A percentile compares a stretch with the other conserved stretches of the same genome.
Conservation (phyloP, 2,329 filamentous ascomycete genomes). For the Fusarium paranaense region DNA sequence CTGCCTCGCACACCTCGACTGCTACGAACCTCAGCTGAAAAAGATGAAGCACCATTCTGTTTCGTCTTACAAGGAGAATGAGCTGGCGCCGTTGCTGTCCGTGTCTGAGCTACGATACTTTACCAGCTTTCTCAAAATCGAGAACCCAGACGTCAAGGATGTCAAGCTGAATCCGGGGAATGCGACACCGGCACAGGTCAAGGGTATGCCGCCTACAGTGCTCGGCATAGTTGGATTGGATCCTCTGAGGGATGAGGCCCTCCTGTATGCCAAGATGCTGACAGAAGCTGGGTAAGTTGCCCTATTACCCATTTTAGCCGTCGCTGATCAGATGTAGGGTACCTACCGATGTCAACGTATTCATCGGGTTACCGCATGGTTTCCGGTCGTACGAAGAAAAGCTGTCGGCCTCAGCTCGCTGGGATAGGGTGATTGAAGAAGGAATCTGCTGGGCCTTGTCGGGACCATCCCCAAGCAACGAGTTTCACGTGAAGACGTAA, state of each 20-base stretch:
- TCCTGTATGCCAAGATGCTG: slow-evolving; percentile 59
- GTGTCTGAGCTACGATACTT: slow-evolving; percentile 42
- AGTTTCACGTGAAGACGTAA: slow-evolving; percentile 18
- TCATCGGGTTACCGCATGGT: slow-evolving; percentile 65
- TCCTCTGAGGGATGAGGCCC: slow-evolving; percentile 61
- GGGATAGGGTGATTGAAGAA: slow-evolving; percentile 56
- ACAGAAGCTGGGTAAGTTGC: slow-evolving; percentile 56
- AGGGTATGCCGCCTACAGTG: slow-evolving; percentile 56
- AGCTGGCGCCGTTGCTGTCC: slow-evolving; percentile 60
- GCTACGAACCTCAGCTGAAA: slow-evolving; percentile 45
- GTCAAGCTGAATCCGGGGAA: slow-evolving; percentile 52
- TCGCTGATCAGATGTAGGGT: slow-evolving; percentile 49
- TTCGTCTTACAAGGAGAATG: slow-evolving; percentile 59
- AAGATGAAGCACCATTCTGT: slow-evolving; percentile 52
- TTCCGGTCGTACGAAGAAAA: slow-evolving; percentile 56
- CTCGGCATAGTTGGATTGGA: slow-evolving; percentile 60
- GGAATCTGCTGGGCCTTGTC: slow-evolving; percentile 55
- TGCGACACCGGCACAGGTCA: slow-evolving; percentile 48
- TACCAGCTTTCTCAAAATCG: slow-evolving; percentile 43
- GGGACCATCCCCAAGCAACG: not conserved
- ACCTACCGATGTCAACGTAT: slow-evolving; percentile 60
- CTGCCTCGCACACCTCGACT: slow-evolving; percentile 47
- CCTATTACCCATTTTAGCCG: not conserved
- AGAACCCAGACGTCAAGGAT: slow-evolving; percentile 45
- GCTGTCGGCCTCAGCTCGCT: slow-evolving; percentile 51